Evolutionary conservation across 805 yeast genomes (phyloP).

Genomic region (Zygoascus flipseniorum): DNA sequence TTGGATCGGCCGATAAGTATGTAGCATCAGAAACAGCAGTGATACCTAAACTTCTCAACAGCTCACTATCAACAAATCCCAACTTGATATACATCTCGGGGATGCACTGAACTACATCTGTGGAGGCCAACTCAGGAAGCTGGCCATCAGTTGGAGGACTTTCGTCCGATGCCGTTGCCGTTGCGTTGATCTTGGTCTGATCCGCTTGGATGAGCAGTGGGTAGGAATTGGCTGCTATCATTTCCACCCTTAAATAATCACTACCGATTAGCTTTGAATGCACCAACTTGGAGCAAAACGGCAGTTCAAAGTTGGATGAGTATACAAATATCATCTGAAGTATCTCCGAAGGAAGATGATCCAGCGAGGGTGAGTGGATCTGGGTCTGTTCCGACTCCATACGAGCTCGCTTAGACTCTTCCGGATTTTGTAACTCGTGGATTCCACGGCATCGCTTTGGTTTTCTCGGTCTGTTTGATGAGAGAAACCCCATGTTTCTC

Average conservation of each 20-base stretch:
- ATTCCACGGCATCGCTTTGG: background rate
- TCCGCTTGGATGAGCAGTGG: background rate
- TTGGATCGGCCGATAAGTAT: background rate
- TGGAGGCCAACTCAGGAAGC: background rate
- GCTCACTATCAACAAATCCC: background rate
- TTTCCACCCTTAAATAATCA: slow-evolving; percentile 13
- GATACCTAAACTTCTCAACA: slow-evolving; percentile 2
- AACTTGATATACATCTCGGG: background rate
- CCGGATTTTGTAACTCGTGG: background rate
- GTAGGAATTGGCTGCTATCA: slow-evolving; percentile 12
- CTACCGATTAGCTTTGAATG: slow-evolving; percentile 23
- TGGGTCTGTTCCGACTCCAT: background rate
- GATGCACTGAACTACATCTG: background rate
- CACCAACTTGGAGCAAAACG: slow-evolving; percentile 29
- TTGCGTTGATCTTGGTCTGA: background rate
- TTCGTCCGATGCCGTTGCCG: background rate
- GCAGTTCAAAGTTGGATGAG: slow-evolving; percentile 33
- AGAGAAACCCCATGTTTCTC: slow-evolving; percentile 4
- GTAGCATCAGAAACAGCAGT: slow-evolving; percentile 6
- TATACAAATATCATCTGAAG: slow-evolving; percentile 32
- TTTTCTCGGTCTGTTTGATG: slow-evolving; percentile 4
- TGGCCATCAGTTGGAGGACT: background rate
- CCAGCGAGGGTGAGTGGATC: slow-evolving; percentile 14
- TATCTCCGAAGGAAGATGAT: slow-evolving; percentile 37
- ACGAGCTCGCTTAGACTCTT: background rate